A percentile compares a stretch with the other conserved stretches of the same genome.
These are phyloP conservation scores for Gossypium thurberi DNA, from an alignment of 345 rosid genomes.

Conservation along the genomic window DNA sequence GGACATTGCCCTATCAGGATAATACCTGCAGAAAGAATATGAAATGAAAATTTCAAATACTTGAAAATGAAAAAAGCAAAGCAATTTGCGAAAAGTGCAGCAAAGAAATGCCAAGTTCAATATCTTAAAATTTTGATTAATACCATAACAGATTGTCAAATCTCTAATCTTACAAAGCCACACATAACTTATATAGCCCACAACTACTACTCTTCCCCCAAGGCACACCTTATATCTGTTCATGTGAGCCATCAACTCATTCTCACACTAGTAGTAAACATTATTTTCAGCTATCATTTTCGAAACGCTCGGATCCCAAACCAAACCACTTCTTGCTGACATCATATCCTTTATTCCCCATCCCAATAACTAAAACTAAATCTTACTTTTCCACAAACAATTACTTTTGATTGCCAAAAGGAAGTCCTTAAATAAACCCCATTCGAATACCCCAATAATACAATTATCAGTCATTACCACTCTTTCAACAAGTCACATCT, in stretches of 20 bases:
- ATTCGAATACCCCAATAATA: too few species aligned
- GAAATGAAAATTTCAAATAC: neutral
- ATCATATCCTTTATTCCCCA: neutral
- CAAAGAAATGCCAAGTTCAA: neutral
- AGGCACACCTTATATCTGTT: neutral
- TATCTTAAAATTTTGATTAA: neutral
- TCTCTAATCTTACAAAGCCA: neutral
- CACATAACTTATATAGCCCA: neutral
- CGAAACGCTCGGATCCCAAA: neutral
- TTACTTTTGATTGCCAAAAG: neutral
- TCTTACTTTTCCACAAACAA: neutral
- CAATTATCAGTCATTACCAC: too few species aligned
- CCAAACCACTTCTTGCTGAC: neutral
- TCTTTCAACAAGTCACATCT: neutral
- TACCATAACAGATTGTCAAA: neutral
- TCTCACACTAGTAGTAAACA: neutral
- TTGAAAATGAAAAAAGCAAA: slow-evolving; percentile 1
- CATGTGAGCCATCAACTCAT: neutral
- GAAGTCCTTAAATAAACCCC: too few species aligned
- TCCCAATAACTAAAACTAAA: neutral
- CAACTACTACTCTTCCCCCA: neutral
- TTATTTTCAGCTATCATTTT: neutral
- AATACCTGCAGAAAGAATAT: slow-evolving; percentile 49
- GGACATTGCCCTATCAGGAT: slow-evolving; percentile 67
- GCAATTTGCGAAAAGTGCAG: neutral